Base-by-base conservation (phyloP, 2,329 filamentous ascomycete species). In the Stagonosporopsis chrysanthemi region DNA sequence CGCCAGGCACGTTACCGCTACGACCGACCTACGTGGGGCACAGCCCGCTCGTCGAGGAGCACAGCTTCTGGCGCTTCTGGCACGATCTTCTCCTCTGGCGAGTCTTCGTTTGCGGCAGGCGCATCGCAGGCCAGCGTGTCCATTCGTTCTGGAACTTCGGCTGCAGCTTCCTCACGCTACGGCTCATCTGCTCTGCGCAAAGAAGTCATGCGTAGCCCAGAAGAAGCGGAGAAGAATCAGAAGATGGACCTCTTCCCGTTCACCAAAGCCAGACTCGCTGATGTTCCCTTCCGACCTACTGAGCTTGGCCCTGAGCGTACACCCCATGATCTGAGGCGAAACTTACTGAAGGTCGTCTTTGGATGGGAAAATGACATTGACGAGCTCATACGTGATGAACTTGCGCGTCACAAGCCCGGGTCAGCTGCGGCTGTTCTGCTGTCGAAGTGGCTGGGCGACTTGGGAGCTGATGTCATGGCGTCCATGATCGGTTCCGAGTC, bases 321-420 rank as follows among this genome's bases (percentile, higher is more conserved):
- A 6, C 77, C 86, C 8, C 90, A 97, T 65, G 89, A 96, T 64
- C 83, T 97, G 41, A 88, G 94, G 44, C 85, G 84, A 43, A 93
- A 97, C 75, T 97, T 99, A 93, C 83, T 99, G 4, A 91, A 85
- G 65, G 90, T 93, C 6, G 92, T 99, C 2, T 99, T 99, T 75
- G 95, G 95, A 3, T 99, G 95, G 93, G 88, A 94, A 49, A 88
- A 88, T 52, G 91, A 96, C 66, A 88, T 94, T 38, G 85, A 92
- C 42, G 88, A 88, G 41, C 78, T 99, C 45, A 86, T 99, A 51
- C 85, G 88, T 9, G 93, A 98, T 73, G 95, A 99, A 75, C 82
- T 96, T 79, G 84, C 82, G 59, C 85, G 89, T 19, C 91, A 97
- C 70, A 82, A 86, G 1, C 77, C 83, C 3, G 89, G 90, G 6